A percentile compares a stretch with the other conserved stretches of the same genome.
phyloP scores from a whole-genome alignment of 2,329 filamentous ascomycete species.

The Aspergillus cejpii region DNA sequence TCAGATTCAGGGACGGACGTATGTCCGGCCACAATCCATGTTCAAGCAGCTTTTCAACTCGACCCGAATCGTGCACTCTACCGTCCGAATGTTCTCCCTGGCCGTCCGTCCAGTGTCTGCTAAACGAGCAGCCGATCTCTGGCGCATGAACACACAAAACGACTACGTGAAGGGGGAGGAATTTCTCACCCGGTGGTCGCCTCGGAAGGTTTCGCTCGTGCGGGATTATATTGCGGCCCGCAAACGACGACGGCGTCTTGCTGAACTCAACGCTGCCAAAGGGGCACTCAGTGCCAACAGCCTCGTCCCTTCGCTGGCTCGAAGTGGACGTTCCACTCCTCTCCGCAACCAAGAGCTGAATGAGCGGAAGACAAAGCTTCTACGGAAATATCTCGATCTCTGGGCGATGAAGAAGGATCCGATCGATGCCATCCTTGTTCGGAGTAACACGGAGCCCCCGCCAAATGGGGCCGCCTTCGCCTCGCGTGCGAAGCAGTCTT shows the following conservation, averaged over 20 bases:
- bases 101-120: slow-evolving; percentile 81
- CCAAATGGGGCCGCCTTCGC: slow-evolving; percentile 31
- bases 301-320: slow-evolving; percentile 31
- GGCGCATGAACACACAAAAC: slow-evolving; percentile 91
- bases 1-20: slow-evolving; percentile 76
- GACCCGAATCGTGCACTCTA: slow-evolving; percentile 77
- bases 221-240: slow-evolving; percentile 72
- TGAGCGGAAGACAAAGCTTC: slow-evolving; percentile 34
- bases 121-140: slow-evolving; percentile 85
- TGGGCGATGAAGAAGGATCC: slow-evolving; percentile 39
- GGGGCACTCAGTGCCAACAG: slow-evolving; percentile 39
- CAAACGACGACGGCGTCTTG: slow-evolving; percentile 65
- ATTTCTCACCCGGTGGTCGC: slow-evolving; percentile 73
- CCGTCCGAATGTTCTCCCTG: slow-evolving; percentile 77
- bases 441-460: slow-evolving; percentile 42
- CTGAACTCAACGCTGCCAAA: slow-evolving; percentile 66
- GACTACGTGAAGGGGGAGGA: slow-evolving; percentile 98
- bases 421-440: slow-evolving; percentile 41
- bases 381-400: slow-evolving; percentile 39
- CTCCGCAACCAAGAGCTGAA: slow-evolving; percentile 31
- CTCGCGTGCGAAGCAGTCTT: slow-evolving; percentile 18
- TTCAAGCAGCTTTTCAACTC: slow-evolving; percentile 82
- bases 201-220: slow-evolving; percentile 84
- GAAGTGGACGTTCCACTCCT: slow-evolving; percentile 34
- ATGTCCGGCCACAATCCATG: slow-evolving; percentile 78